Evolutionary conservation across 192 early-diverging fungal genomes (phyloP).

Genomic region (Coemansia sp.): DNA sequence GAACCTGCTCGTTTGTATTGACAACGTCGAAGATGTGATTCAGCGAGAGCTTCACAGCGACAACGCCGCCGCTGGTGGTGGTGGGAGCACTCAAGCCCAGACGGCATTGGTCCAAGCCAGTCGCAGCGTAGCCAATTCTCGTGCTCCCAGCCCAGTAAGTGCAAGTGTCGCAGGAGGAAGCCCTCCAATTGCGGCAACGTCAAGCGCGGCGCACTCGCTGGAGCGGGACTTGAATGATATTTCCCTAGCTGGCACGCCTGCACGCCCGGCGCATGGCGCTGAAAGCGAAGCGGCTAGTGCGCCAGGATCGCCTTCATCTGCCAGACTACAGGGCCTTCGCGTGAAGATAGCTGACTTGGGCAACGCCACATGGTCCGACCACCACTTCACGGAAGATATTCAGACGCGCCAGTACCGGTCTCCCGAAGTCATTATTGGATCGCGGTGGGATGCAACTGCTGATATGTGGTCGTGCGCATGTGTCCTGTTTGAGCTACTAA

Average conservation of each 20-base stretch:
- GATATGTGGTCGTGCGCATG: slow-evolving; percentile 96
- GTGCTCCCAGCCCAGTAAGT: slow-evolving; percentile 44
- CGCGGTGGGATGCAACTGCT: slow-evolving; percentile 79
- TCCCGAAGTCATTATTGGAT: slow-evolving; percentile 93
- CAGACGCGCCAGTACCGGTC: slow-evolving; percentile 97
- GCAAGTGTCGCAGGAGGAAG: background rate
- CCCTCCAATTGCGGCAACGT: background rate
- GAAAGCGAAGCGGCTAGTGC: slow-evolving; percentile 14
- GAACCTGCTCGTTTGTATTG: slow-evolving; percentile 92
- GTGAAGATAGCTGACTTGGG: slow-evolving; percentile 98
- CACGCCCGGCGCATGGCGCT: slow-evolving; percentile 11
- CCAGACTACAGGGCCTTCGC: slow-evolving; percentile 47
- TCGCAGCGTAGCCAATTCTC: slow-evolving; percentile 55
- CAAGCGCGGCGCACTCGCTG: slow-evolving; percentile 45
- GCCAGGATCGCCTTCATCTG: slow-evolving; percentile 13
- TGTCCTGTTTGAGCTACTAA: slow-evolving; percentile 92
- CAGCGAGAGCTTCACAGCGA: slow-evolving; percentile 51
- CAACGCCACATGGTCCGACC: slow-evolving; percentile 94
- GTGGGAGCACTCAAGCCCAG: background rate
- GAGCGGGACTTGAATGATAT: slow-evolving; percentile 70
- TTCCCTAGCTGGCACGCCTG: slow-evolving; percentile 57
- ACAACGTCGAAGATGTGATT: slow-evolving; percentile 80
- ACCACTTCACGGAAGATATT: slow-evolving; percentile 95
- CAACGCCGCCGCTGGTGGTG: background rate
- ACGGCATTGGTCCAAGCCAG: slow-evolving; percentile 41